Conservation (phyloP, 192 early-diverging fungal genomes). For the Dissophora ornata region DNA sequence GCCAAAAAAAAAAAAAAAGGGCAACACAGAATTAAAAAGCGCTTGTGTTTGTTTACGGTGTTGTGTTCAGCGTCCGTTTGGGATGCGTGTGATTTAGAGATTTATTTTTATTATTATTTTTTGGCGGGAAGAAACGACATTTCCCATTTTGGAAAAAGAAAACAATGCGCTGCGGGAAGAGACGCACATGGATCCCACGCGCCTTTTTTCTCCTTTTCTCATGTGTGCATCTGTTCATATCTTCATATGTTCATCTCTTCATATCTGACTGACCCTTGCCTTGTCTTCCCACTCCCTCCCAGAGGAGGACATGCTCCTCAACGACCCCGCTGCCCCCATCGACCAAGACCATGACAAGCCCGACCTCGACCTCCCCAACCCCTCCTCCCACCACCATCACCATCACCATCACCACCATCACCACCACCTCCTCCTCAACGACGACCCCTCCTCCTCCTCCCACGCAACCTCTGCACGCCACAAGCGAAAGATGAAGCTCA, state of each 20-base stretch:
- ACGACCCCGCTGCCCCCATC: slow-evolving; percentile 28
- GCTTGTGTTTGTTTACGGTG: not conserved
- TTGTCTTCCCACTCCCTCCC: not conserved
- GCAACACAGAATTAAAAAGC: too few species aligned
- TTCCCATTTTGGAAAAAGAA: too few species aligned
- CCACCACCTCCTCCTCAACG: slow-evolving; percentile 26
- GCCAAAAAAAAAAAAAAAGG: too few species aligned
- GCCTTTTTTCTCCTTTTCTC: too few species aligned
- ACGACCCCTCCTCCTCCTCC: not conserved
- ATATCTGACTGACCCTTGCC: too few species aligned
- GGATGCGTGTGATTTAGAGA: too few species aligned
- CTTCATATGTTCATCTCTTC: too few species aligned
- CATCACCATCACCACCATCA: slow-evolving; percentile 48
- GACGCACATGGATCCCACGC: too few species aligned
- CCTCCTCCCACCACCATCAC: slow-evolving; percentile 29
- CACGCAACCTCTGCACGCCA: slow-evolving; percentile 18
- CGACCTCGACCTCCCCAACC: slow-evolving; percentile 18
- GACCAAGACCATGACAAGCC: slow-evolving; percentile 18
- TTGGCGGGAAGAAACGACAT: slow-evolving; percentile 45
- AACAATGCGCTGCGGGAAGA: too few species aligned
- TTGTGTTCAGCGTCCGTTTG: slow-evolving; percentile 8
- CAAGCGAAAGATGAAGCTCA: slow-evolving; percentile 48
- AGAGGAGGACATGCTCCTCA: slow-evolving; percentile 51
- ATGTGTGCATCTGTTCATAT: too few species aligned
- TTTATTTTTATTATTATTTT: too few species aligned